phyloP scores from a whole-genome alignment of 139 green algal species.

The Haematococcus sp. region DNA sequence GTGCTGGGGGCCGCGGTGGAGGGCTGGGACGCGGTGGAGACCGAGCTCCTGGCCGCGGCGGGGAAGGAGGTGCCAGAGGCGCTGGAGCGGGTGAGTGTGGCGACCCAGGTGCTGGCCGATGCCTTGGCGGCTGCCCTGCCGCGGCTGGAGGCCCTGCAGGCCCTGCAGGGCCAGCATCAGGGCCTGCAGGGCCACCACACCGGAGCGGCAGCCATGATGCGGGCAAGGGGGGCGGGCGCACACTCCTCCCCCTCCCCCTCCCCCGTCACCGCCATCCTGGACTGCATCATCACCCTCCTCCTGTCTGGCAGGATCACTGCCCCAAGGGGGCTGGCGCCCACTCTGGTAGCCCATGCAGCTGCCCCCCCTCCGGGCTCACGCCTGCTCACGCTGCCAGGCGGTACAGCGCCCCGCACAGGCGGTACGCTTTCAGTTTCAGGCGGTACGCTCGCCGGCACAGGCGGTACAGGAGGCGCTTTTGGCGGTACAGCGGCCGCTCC shows the following conservation, averaged over 20 bases:
- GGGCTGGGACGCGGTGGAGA: slow-evolving; percentile 61
- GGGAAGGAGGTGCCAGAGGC: slow-evolving; percentile 23
- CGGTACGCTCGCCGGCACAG: no score
- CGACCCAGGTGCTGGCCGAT: slow-evolving; percentile 44
- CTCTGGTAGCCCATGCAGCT: slow-evolving; percentile 35
- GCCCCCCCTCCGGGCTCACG: neutral
- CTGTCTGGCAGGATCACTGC: slow-evolving; percentile 39
- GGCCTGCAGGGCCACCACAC: neutral
- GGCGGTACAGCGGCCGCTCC: no score
- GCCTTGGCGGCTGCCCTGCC: slow-evolving; percentile 24
- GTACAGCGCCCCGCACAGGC: no score
- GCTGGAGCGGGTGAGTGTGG: slow-evolving; percentile 43
- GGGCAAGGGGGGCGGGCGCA: no score
- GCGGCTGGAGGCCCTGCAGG: neutral
- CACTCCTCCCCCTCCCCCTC: no score
- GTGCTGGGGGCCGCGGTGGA: slow-evolving; percentile 42
- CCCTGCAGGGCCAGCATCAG: neutral
- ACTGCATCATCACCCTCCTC: slow-evolving; percentile 34
- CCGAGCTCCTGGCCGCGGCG: slow-evolving; percentile 48
- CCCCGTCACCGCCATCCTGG: slow-evolving; percentile 22
- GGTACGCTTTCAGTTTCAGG: no score
- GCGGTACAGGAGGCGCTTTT: no score
- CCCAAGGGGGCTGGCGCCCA: slow-evolving; percentile 18
- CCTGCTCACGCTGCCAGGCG: neutral
- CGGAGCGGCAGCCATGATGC: no score